These are phyloP conservation scores for Tuber calosporum DNA, from an alignment of 495 filamentous ascomycete species.

Conservation along the genomic window DNA sequence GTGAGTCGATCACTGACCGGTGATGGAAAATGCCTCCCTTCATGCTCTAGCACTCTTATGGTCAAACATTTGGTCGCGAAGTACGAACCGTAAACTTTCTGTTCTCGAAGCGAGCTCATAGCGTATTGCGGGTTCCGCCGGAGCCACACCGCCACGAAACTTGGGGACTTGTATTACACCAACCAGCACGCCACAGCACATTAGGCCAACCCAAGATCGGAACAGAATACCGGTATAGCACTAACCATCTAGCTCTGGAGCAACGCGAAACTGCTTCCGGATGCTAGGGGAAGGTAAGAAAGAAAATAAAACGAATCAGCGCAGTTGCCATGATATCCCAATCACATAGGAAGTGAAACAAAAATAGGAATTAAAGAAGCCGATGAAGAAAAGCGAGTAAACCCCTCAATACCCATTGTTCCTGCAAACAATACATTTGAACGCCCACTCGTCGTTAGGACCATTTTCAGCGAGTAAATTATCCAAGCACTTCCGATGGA, in stretches of 20 bases:
- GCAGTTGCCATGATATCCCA: background rate
- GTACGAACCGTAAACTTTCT: background rate
- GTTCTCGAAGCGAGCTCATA: background rate
- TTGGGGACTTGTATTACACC: background rate
- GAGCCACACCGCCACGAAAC: background rate
- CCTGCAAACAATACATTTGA: conserved; percentile 34
- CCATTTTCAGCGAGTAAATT: conserved; percentile 48
- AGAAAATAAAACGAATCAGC: background rate
- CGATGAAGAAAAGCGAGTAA: background rate
- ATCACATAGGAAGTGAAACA: background rate
- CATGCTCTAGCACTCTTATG: background rate
- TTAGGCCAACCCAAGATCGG: background rate
- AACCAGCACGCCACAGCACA: background rate
- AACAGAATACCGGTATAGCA: background rate
- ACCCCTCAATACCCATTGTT: conserved; percentile 18
- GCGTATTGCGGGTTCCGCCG: background rate
- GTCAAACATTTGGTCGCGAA: background rate
- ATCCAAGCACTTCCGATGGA: conserved; percentile 57
- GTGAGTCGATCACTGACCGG: background rate
- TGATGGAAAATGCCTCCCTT: background rate
- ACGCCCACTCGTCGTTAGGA: conserved; percentile 33
- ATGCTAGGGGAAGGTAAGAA: background rate
- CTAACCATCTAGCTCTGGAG: background rate
- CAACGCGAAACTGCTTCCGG: background rate
- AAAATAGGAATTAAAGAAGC: background rate